phyloP scores from a whole-genome alignment of 495 filamentous ascomycete species.

The Evernia prunastri region DNA sequence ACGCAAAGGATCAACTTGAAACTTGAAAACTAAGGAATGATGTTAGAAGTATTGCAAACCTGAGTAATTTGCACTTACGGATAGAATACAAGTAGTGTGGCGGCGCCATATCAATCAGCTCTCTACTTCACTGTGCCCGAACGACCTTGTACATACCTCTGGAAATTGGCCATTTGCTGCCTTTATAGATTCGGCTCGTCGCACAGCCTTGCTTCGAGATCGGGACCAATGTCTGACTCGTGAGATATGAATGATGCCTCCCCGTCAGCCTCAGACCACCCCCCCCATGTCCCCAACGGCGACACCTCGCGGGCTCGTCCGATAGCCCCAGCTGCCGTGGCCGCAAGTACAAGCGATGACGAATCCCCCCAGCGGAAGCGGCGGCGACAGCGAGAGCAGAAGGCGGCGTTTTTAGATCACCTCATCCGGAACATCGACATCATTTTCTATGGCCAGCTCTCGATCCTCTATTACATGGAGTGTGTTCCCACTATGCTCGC shows the following conservation, averaged over 20 bases:
- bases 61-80: not conserved
- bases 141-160: not conserved
- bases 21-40: not conserved
- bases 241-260: slow-evolving; percentile 26
- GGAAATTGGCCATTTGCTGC: not conserved
- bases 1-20: not conserved
- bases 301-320: not conserved
- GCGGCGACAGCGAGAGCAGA: slow-evolving; percentile 27
- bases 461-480: slow-evolving; percentile 88
- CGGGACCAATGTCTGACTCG: slow-evolving; percentile 31
- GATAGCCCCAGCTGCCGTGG: slow-evolving; percentile 1
- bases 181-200: not conserved
- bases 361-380: slow-evolving; percentile 6
- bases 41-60: not conserved
- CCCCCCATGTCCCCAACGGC: slow-evolving; percentile 12
- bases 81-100: not conserved
- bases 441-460: slow-evolving; percentile 73
- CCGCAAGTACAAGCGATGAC: not conserved
- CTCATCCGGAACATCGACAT: slow-evolving; percentile 70
- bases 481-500: slow-evolving; percentile 38
- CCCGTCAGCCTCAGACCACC: slow-evolving; percentile 15
- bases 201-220: slow-evolving; percentile 5
- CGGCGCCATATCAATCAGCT: not conserved
- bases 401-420: slow-evolving; percentile 58
- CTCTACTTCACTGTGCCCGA: not conserved